Base-by-base conservation (phyloP, 2,329 filamentous ascomycete genomes). In the Cladophialophora carrionii region DNA sequence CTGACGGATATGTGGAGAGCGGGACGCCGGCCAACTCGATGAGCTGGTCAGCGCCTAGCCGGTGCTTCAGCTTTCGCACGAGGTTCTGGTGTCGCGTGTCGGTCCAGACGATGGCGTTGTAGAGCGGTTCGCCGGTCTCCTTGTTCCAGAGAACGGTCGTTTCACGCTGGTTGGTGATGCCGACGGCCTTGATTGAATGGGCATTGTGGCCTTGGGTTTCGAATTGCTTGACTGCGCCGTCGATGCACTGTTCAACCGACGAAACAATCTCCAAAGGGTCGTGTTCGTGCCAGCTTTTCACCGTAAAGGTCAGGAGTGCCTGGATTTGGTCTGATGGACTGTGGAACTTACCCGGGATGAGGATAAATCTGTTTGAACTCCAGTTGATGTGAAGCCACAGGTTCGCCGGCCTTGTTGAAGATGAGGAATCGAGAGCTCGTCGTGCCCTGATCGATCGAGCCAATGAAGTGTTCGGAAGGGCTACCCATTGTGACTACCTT, bases 371-470 rank as follows among this genome's bases (percentile, higher is more conserved):
- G 93, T 70, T 87, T 86, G 74, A 96, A 93, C 76, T 96, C 91
- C 70, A 93, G 87, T 78, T 96, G 92, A 76, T 96, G 91, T 71
- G 87, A 88, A 43, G 90, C 91, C 52, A 95, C 85, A 3, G 90
- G 90, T 65, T 90, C 87, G 62, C 92, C 92, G 49, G 85, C 80
- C 69, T 87, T 87, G 78, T 96, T 88, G 80, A 96, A 96, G 74
- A 97, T 93, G 72, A 96, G 85, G 78, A 96, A 96, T 43, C 92
- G 86, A 37, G 92, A 91, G 65, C 90, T 94, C 34, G 92, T 96
- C 12, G 92, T 96, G 64, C 92, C 92, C 74, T 96, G 91, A 75
- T 96, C 92, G 75, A 96, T 93, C 71, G 90, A 91, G 66, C 92
- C 92, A 66, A 96, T 88, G 73, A 91, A 96, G 79, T 85, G 85